A percentile compares a stretch with the other conserved stretches of the same genome.
These are phyloP conservation scores for Aspergillus versicolor DNA, from an alignment of 2,329 filamentous ascomycete species.

Conservation along the genomic window DNA sequence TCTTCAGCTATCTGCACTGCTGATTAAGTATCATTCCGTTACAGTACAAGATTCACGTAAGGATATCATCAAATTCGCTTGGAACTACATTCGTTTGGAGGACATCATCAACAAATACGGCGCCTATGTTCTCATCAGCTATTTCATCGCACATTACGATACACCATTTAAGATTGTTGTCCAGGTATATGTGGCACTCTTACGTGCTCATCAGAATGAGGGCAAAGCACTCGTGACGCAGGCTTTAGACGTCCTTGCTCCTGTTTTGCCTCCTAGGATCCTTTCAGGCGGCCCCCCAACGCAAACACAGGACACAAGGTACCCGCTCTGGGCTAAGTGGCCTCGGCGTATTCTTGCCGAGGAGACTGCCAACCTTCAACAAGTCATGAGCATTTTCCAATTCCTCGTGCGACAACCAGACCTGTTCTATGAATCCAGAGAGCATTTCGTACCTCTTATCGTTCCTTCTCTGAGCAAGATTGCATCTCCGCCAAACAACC, in stretches of 20 bases:
- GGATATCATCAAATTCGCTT: constrained; percentile 98
- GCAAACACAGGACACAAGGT: constrained; percentile 66
- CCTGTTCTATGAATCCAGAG: constrained; percentile 90
- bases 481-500: constrained; percentile 73
- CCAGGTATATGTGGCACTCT: constrained; percentile 87
- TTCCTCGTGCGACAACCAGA: constrained; percentile 91
- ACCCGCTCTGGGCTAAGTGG: constrained; percentile 82
- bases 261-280: constrained; percentile 83
- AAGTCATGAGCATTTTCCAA: constrained; percentile 96
- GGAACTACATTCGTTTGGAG: constrained; percentile 97
- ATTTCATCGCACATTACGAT: constrained; percentile 96
- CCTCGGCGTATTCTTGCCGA: constrained; percentile 89
- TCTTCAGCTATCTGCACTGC: constrained; percentile 87
- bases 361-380: constrained; percentile 90
- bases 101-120: constrained; percentile 99
- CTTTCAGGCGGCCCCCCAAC: constrained; percentile 46
- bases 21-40: constrained; percentile 90
- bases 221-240: constrained; percentile 89
- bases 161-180: constrained; percentile 94
- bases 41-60: constrained; percentile 90
- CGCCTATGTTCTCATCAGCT: constrained; percentile 93
- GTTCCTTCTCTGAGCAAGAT: constrained; percentile 88
- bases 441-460: constrained; percentile 86
- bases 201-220: constrained; percentile 93
- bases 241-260: constrained; percentile 90